Evolutionary conservation across 176 grass and related monocot genomes (phyloP).

Genomic region (Oryza officinalis): DNA sequence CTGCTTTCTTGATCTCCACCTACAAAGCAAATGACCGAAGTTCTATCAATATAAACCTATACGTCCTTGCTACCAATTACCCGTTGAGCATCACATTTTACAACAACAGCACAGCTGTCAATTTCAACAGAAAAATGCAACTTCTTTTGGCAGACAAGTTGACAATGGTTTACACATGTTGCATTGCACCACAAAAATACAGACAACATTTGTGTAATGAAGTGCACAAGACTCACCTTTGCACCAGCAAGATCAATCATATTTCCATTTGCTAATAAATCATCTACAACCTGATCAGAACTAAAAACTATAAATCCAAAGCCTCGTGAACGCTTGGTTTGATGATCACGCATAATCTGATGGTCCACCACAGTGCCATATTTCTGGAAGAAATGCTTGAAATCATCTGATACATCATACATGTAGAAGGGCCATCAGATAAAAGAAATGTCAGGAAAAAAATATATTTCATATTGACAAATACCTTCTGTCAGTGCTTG

Average conservation of each 20-base stretch:
- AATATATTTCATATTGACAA: conserved; percentile 11
- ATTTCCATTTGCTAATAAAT: conserved; percentile 89
- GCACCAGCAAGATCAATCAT: conserved; percentile 84
- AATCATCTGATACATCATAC: conserved; percentile 67
- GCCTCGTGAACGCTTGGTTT: conserved; percentile 79
- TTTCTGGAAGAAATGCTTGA: conserved; percentile 73
- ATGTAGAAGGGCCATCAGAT: conserved; percentile 35
- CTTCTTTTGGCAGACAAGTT: conserved; percentile 31
- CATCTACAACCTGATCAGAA: conserved; percentile 87
- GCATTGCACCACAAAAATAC: neutral
- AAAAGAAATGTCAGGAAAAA: conserved; percentile 27
- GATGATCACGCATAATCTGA: conserved; percentile 87
- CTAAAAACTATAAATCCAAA: conserved; percentile 97
- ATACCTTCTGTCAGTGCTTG: conserved; percentile 76
- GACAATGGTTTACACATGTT: conserved; percentile 27
- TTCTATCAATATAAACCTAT: conserved; percentile 48
- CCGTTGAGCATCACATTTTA: conserved; percentile 27
- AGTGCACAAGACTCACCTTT: conserved; percentile 67
- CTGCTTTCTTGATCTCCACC: conserved; percentile 99
- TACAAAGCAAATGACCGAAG: conserved; percentile 85
- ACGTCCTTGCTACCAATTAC: conserved; percentile 38
- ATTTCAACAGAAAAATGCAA: conserved; percentile 24
- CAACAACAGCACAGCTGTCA: conserved; percentile 8
- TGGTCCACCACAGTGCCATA: conserved; percentile 83
- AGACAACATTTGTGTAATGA: conserved; percentile 25